phyloP scores from a whole-genome alignment of 257 asterid species.

The Solanum corneliomulleri region DNA sequence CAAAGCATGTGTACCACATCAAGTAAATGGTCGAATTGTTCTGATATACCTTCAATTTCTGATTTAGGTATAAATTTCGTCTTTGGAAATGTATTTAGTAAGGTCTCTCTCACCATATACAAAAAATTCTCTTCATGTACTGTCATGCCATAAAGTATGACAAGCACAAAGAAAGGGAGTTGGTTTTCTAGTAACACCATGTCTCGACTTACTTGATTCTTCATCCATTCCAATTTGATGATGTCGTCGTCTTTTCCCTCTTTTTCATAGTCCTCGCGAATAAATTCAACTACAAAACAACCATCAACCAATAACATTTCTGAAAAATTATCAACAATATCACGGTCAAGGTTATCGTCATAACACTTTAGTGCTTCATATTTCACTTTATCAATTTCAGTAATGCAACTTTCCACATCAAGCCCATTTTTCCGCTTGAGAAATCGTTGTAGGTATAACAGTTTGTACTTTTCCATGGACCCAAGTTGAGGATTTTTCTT shows the following conservation, averaged over 20 bases:
- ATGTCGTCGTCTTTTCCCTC: neutral
- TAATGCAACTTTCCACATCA: neutral
- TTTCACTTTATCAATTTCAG: neutral
- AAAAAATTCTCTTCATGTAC: neutral
- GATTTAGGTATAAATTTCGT: neutral
- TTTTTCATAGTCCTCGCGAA: neutral
- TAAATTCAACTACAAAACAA: slow-evolving; percentile 6
- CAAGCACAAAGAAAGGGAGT: neutral
- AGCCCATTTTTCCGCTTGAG: neutral
- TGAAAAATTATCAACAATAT: neutral
- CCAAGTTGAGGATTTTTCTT: neutral
- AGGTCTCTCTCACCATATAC: neutral
- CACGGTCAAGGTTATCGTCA: neutral
- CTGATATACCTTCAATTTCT: neutral
- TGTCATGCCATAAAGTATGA: neutral
- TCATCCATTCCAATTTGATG: neutral
- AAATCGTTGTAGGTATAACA: neutral
- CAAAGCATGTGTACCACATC: slow-evolving; percentile 3
- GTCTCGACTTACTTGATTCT: neutral
- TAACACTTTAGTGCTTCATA: neutral
- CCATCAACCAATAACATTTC: slow-evolving; percentile 9
- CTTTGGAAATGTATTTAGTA: neutral
- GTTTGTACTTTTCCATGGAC: neutral
- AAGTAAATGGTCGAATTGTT: neutral
- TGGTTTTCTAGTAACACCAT: slow-evolving; percentile 5